Percentiles rank a stretch among this genome's conserved stretches.
phyloP scores from a whole-genome alignment of 352 stramenopile genomes.

The Pythium rishiriense region DNA sequence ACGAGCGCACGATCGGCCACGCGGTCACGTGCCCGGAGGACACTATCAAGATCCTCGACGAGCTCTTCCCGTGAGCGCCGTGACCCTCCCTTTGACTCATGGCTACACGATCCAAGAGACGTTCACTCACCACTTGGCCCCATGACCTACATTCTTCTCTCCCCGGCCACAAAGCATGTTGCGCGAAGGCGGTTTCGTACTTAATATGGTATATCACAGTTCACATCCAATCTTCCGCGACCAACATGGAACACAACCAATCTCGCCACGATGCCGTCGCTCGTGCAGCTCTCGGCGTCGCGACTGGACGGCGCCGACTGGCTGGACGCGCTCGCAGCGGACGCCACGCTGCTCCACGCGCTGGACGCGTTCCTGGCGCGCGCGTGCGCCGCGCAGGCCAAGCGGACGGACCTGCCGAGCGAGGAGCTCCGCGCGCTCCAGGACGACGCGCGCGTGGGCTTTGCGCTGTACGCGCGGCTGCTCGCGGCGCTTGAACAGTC shows the following conservation, averaged over 20 bases:
- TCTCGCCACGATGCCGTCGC: slow-evolving; percentile 5
- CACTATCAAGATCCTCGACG: slow-evolving; percentile 95
- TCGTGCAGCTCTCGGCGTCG: slow-evolving; percentile 10
- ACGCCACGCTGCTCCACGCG: slow-evolving; percentile 15
- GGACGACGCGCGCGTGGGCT: slow-evolving; percentile 21
- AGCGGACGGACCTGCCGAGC: slow-evolving; percentile 9
- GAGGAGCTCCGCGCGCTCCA: slow-evolving; percentile 17
- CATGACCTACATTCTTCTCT: slow-evolving; percentile 12
- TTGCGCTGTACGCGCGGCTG: slow-evolving; percentile 43
- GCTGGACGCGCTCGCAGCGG: slow-evolving; percentile 12
- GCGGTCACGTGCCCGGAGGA: slow-evolving; percentile 96
- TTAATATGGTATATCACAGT: slow-evolving; percentile 19
- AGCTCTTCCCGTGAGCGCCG: slow-evolving; percentile 89
- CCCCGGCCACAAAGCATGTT: slow-evolving; percentile 22
- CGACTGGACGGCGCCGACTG: slow-evolving; percentile 21
- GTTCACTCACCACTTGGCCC: not conserved
- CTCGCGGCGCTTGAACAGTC: slow-evolving; percentile 2
- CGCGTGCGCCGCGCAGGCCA: slow-evolving; percentile 19
- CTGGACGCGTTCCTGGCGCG: slow-evolving; percentile 34
- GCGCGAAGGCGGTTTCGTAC: slow-evolving; percentile 24
- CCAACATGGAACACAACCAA: not conserved
- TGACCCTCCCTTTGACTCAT: not conserved
- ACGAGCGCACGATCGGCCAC: slow-evolving; percentile 96
- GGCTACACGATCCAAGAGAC: slow-evolving; percentile 10
- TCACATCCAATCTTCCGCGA: not conserved